Evolutionary conservation across 2,329 filamentous ascomycete species (phyloP).

Genomic region (Colletotrichum camelliae): DNA sequence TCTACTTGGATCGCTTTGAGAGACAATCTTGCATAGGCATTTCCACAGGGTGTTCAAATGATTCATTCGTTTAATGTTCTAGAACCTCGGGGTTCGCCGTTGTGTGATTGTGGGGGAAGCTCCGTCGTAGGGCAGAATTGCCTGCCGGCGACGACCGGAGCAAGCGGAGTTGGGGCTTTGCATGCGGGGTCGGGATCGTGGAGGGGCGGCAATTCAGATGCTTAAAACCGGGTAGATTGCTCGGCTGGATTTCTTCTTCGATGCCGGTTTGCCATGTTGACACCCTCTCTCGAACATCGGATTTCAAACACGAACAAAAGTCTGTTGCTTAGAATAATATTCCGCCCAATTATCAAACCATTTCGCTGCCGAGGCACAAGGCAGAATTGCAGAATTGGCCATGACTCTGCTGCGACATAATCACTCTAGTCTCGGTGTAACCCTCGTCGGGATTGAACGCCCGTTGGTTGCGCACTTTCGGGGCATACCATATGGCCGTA

Average conservation of each 20-base stretch:
- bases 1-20: not conserved
- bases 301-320: not conserved
- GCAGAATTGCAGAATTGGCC: not conserved
- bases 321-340: not conserved
- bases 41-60: not conserved
- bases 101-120: not conserved
- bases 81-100: not conserved
- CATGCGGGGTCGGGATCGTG: not conserved
- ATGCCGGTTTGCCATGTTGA: not conserved
- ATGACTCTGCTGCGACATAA: not conserved
- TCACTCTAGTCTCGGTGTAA: not conserved
- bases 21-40: not conserved
- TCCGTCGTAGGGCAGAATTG: not conserved
- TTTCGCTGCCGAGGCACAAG: not conserved
- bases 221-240: not conserved
- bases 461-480: not conserved
- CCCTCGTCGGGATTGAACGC: not conserved
- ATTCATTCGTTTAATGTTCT: not conserved
- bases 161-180: not conserved
- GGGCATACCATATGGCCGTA: conserved; percentile 10
- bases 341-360: not conserved
- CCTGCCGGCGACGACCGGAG: not conserved
- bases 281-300: not conserved
- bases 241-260: not conserved
- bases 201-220: not conserved